A percentile compares a stretch with the other conserved stretches of the same genome.
These are phyloP conservation scores for Hypoxylon sp. DNA, from an alignment of 2,329 filamentous ascomycete genomes.

Conservation along the genomic window DNA sequence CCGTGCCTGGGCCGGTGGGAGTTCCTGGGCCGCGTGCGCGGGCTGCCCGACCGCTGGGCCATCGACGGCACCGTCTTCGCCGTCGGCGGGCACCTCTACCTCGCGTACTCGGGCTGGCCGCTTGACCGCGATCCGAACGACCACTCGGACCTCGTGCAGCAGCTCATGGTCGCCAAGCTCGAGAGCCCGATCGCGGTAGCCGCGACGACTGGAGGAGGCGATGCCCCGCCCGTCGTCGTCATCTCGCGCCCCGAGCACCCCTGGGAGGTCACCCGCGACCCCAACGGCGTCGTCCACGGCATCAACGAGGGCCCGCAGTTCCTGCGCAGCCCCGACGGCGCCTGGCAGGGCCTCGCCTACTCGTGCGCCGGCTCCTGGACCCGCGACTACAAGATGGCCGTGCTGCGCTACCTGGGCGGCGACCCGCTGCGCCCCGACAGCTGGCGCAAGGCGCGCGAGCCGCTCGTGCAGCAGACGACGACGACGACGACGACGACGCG, in stretches of 20 bases:
- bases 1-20: conserved; percentile 44
- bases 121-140: conserved; percentile 26
- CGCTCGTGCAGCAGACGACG: conserved; percentile 37
- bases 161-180: conserved; percentile 43
- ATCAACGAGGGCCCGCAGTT: conserved; percentile 48
- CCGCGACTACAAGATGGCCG: conserved; percentile 46
- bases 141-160: conserved; percentile 40
- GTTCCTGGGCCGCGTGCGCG: conserved; percentile 43
- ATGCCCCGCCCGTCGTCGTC: no score
- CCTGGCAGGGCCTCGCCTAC: conserved; percentile 44
- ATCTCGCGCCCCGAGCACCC: conserved; percentile 39
- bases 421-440: conserved; percentile 41
- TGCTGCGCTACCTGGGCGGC: conserved; percentile 41
- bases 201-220: no score
- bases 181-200: conserved; percentile 37
- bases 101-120: conserved; percentile 47
- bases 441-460: conserved; percentile 42
- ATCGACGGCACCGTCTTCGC: conserved; percentile 47
- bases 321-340: conserved; percentile 41
- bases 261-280: conserved; percentile 45
- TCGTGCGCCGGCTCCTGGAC: conserved; percentile 47
- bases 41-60: conserved; percentile 45
- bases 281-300: conserved; percentile 40
- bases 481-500: conserved; percentile 19
- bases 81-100: conserved; percentile 40